phyloP scores from a whole-genome alignment of 352 stramenopile genomes.

The Pythium plurisporium region DNA sequence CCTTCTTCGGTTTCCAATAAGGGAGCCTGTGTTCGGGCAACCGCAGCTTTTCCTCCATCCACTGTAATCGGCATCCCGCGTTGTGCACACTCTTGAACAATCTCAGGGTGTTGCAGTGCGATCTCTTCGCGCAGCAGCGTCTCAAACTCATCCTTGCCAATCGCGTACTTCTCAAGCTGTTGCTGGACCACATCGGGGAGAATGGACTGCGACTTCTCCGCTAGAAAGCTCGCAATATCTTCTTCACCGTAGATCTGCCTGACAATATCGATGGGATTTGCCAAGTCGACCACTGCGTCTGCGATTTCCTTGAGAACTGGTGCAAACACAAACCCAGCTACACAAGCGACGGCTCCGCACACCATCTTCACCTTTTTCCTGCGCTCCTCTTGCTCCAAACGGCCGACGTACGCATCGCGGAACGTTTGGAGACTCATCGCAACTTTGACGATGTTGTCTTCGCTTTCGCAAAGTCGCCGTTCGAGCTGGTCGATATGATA shows the following conservation, averaged over 20 bases:
- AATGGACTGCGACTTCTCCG: not conserved
- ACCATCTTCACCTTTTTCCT: constrained; percentile 25
- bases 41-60: not conserved
- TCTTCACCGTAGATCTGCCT: constrained; percentile 10
- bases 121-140: constrained; percentile 12
- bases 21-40: not conserved
- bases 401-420: not conserved
- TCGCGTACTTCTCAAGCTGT: constrained; percentile 8
- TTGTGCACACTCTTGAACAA: not conserved
- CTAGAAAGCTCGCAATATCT: constrained; percentile 15
- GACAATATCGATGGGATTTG: constrained; percentile 26
- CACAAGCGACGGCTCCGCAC: constrained; percentile 15
- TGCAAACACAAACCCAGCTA: constrained; percentile 21
- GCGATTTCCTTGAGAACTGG: constrained; percentile 24
- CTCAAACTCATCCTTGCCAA: constrained; percentile 20
- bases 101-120: constrained; percentile 1
- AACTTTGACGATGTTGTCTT: constrained; percentile 1
- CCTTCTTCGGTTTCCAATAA: constrained; percentile 1
- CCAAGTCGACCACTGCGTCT: constrained; percentile 22
- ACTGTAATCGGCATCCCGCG: not conserved
- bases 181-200: constrained; percentile 1
- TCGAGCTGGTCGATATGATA: not conserved
- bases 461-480: not conserved
- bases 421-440: not conserved
- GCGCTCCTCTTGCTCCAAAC: constrained; percentile 15